Conservation (phyloP, 176 grass and related monocot species). For the Avena atlantica region DNA sequence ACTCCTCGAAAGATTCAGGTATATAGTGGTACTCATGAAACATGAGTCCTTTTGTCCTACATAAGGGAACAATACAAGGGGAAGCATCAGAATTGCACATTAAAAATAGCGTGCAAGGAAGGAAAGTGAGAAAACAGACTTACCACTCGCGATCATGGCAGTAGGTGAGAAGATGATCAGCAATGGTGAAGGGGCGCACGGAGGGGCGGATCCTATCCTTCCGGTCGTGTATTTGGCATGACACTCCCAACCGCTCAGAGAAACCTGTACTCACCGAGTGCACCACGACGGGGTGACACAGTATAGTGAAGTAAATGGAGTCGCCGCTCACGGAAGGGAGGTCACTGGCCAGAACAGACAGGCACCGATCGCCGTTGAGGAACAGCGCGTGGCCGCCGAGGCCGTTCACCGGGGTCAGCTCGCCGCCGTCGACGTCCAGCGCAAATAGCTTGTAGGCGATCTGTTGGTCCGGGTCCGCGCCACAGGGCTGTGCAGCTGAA, state of each 20-base stretch:
- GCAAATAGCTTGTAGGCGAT: not conserved
- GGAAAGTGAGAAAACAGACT: not conserved
- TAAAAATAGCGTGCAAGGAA: not conserved
- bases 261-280: not conserved
- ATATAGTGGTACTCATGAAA: constrained; percentile 4
- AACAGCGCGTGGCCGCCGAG: constrained; percentile 3
- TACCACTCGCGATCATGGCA: constrained; percentile 20
- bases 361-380: not conserved
- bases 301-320: not conserved
- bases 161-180: constrained; percentile 15
- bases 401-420: not conserved
- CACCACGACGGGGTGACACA: not conserved
- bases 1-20: constrained; percentile 15
- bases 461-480: not conserved
- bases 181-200: constrained; percentile 9
- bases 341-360: not conserved
- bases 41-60: constrained; percentile 3
- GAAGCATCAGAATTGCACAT: no score
- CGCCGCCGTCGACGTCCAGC: not conserved
- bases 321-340: not conserved
- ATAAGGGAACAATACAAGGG: not conserved
- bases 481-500: not conserved
- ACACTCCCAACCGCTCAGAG: not conserved
- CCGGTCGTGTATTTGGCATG: constrained; percentile 12
- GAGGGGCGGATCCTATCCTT: constrained; percentile 21